phyloP scores from a whole-genome alignment of 1,284 basidiomycete genomes.

The Moniliophthora roreri region DNA sequence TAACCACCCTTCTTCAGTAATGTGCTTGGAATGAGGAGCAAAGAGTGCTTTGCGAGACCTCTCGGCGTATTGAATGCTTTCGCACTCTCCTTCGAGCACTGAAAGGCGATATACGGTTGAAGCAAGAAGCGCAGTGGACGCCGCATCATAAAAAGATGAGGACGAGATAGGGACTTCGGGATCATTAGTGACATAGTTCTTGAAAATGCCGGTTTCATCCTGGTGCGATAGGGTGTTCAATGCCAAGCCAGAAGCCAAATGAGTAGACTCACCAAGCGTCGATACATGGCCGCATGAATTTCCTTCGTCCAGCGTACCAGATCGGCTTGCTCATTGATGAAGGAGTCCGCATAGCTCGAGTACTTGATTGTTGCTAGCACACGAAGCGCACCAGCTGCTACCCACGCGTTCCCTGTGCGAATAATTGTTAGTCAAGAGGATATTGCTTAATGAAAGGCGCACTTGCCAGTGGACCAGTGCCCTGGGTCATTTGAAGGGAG shows the following conservation, averaged over 20 bases:
- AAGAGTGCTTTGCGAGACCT: constrained; percentile 50
- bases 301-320: constrained; percentile 69
- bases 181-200: constrained; percentile 70
- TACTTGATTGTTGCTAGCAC: constrained; percentile 73
- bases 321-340: constrained; percentile 58
- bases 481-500: neutral
- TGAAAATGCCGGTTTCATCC: constrained; percentile 54
- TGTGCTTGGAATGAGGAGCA: constrained; percentile 34
- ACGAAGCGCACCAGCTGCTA: constrained; percentile 80
- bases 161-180: constrained; percentile 44
- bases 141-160: constrained; percentile 65
- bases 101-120: constrained; percentile 74
- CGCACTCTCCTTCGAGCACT: constrained; percentile 47
- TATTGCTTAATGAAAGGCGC: neutral
- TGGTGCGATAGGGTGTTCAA: neutral
- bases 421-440: neutral
- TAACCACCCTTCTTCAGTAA: constrained; percentile 60
- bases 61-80: constrained; percentile 57
- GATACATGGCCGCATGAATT: constrained; percentile 73
- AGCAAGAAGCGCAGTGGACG: constrained; percentile 77
- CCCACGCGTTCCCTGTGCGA: constrained; percentile 78
- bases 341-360: constrained; percentile 50
- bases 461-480: neutral
- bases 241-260: neutral
- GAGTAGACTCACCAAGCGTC: constrained; percentile 40